phyloP scores from a whole-genome alignment of 768 basidiomycete genomes.

The Chlorophyllum brunneum region DNA sequence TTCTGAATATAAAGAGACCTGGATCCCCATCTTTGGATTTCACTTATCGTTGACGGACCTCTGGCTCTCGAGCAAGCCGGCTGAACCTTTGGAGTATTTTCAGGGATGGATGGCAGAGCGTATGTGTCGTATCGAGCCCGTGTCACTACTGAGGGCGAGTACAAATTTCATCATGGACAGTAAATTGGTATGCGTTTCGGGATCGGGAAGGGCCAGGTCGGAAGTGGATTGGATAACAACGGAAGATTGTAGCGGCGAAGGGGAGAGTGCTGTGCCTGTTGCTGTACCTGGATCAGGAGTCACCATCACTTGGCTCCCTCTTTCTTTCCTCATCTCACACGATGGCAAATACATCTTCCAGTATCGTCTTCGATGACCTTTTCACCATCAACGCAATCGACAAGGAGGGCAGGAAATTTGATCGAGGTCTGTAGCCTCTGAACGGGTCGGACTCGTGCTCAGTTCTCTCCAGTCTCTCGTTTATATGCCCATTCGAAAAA shows the following conservation, averaged over 20 bases:
- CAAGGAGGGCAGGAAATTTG: slow-evolving; percentile 95
- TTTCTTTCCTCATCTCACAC: slow-evolving; percentile 8
- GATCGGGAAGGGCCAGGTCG: slow-evolving; percentile 27
- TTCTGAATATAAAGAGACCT: slow-evolving; percentile 38
- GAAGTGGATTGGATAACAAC: slow-evolving; percentile 36
- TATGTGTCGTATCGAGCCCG: slow-evolving; percentile 22
- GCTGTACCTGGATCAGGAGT: neutral
- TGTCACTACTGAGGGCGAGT: neutral
- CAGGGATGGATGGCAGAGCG: slow-evolving; percentile 36
- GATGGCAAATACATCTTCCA: slow-evolving; percentile 61
- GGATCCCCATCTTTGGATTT: slow-evolving; percentile 32
- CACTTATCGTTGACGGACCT: too few relatives aligned
- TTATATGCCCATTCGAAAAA: slow-evolving; percentile 87
- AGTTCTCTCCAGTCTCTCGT: slow-evolving; percentile 67
- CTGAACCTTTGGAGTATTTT: slow-evolving; percentile 29
- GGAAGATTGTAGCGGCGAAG: slow-evolving; percentile 18
- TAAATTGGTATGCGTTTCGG: slow-evolving; percentile 13
- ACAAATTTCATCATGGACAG: slow-evolving; percentile 11
- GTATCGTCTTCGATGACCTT: slow-evolving; percentile 89
- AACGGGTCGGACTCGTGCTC: slow-evolving; percentile 5
- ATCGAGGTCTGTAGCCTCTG: slow-evolving; percentile 67
- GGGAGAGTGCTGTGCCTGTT: slow-evolving; percentile 10
- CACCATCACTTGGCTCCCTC: slow-evolving; percentile 7
- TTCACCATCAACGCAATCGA: slow-evolving; percentile 84
- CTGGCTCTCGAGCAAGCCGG: slow-evolving; percentile 34